phyloP scores from a whole-genome alignment of 1,284 basidiomycete genomes.

The Vanrija sp. region DNA sequence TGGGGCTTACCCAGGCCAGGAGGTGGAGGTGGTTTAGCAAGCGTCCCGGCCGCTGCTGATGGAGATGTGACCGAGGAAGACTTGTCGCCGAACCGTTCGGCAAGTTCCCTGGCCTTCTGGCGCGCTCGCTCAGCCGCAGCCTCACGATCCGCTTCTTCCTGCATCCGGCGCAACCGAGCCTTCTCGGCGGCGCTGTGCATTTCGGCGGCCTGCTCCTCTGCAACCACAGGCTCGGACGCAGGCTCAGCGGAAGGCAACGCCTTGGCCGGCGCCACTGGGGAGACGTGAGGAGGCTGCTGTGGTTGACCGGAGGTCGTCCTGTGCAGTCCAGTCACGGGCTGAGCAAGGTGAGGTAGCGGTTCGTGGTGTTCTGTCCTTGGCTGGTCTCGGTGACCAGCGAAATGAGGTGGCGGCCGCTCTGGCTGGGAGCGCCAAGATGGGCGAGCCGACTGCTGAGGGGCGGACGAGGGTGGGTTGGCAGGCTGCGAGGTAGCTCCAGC shows the following conservation, averaged over 20 bases:
- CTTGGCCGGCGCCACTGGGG: not conserved
- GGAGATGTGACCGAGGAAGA: constrained; percentile 1
- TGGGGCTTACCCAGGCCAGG: constrained; percentile 10
- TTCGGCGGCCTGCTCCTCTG: constrained; percentile 66
- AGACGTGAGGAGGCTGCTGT: not conserved
- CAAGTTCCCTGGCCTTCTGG: constrained; percentile 78
- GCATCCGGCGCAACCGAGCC: constrained; percentile 64
- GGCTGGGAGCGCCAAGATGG: constrained; percentile 32
- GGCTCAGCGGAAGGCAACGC: not conserved
- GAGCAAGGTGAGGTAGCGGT: no score
- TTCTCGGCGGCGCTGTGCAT: constrained; percentile 89
- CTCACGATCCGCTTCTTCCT: constrained; percentile 81
- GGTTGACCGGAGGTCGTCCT: no score
- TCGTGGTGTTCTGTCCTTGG: no score
- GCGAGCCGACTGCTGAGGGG: constrained; percentile 2
- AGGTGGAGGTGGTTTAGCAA: constrained; percentile 6
- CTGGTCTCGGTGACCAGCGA: constrained; percentile 19
- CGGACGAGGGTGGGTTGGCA: constrained; percentile 12
- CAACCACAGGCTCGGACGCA: constrained; percentile 38
- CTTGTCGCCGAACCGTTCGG: constrained; percentile 61
- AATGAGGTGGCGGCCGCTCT: constrained; percentile 54
- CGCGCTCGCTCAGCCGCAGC: constrained; percentile 77
- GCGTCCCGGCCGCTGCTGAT: not conserved
- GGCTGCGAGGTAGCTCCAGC: not conserved
- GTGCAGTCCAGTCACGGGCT: no score